A percentile compares a stretch with the other conserved stretches of the same genome.
phyloP scores from a whole-genome alignment of 2,329 filamentous ascomycete genomes.

The Botrytis deweyae region DNA sequence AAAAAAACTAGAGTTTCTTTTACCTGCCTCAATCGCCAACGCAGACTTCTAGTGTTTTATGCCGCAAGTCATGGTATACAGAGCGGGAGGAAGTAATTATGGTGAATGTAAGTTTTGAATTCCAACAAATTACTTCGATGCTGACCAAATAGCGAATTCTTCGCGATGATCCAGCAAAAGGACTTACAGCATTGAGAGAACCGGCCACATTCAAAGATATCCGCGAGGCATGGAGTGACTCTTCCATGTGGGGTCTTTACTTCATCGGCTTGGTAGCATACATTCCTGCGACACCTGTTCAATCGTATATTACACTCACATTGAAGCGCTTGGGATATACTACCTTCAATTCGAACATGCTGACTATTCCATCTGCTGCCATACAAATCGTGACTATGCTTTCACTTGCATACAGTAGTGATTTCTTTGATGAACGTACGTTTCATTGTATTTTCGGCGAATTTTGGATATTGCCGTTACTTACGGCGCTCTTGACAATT shows the following conservation, averaged over 20 bases:
- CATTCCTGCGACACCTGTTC: slow-evolving; percentile 30
- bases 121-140: not conserved
- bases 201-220: slow-evolving; percentile 47
- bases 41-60: slow-evolving; percentile 1
- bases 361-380: slow-evolving; percentile 47
- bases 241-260: slow-evolving; percentile 54
- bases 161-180: slow-evolving; percentile 53
- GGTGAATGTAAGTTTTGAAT: slow-evolving; percentile 47
- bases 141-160: slow-evolving; percentile 46
- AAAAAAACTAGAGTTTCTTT: not conserved
- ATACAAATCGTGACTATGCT: slow-evolving; percentile 42
- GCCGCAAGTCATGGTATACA: slow-evolving; percentile 50
- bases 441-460: slow-evolving; percentile 39
- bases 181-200: slow-evolving; percentile 51
- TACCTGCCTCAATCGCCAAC: slow-evolving; percentile 14
- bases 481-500: slow-evolving; percentile 26
- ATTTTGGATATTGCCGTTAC: slow-evolving; percentile 44
- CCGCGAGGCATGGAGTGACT: slow-evolving; percentile 50
- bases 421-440: slow-evolving; percentile 42
- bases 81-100: slow-evolving; percentile 62
- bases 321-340: slow-evolving; percentile 33
- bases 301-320: slow-evolving; percentile 32
- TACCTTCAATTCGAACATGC: slow-evolving; percentile 47
- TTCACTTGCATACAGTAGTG: slow-evolving; percentile 49
- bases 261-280: slow-evolving; percentile 39